These are phyloP conservation scores for Asterionellopsis glacialis DNA, from an alignment of 108 stramenopile species.

Conservation along the genomic window DNA sequence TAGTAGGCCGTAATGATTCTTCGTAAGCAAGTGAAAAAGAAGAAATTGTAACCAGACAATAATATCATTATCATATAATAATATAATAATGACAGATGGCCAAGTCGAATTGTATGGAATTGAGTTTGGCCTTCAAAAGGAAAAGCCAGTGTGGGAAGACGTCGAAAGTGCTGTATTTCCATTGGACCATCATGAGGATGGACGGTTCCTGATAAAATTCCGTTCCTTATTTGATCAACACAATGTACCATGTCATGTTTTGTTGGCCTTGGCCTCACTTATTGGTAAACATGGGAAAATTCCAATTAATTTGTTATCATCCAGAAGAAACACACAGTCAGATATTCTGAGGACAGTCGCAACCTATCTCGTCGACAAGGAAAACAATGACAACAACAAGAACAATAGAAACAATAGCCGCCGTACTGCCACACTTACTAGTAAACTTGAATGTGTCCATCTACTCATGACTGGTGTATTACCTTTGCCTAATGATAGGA, in stretches of 20 bases:
- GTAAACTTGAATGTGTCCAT: not conserved
- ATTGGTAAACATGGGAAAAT: not conserved
- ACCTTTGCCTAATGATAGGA: not conserved
- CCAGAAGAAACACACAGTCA: slow-evolving; percentile 3
- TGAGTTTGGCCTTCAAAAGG: not conserved
- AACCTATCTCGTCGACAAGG: slow-evolving; percentile 1
- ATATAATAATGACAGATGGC: no score
- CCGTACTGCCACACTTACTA: slow-evolving; percentile 5
- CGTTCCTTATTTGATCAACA: not conserved
- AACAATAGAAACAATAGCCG: no score
- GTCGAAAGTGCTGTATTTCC: slow-evolving; percentile 19
- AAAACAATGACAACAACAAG: slow-evolving; percentile 2
- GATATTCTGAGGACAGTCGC: slow-evolving; percentile 11
- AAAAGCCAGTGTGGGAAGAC: slow-evolving; percentile 16
- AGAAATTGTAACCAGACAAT: no score
- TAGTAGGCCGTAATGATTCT: no score
- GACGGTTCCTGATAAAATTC: not conserved
- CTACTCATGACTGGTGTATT: not conserved
- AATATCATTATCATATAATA: no score
- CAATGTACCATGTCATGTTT: slow-evolving; percentile 9
- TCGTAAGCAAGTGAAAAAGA: no score
- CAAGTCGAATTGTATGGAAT: no score
- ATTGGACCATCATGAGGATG: slow-evolving; percentile 1
- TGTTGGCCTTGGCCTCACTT: slow-evolving; percentile 1
- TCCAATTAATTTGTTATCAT: slow-evolving; percentile 13